Evolutionary conservation across 2,329 filamentous ascomycete species (phyloP), one percentile per base, ranked within the genome.

Genomic region (Trichocomaceae sp.): DNA sequence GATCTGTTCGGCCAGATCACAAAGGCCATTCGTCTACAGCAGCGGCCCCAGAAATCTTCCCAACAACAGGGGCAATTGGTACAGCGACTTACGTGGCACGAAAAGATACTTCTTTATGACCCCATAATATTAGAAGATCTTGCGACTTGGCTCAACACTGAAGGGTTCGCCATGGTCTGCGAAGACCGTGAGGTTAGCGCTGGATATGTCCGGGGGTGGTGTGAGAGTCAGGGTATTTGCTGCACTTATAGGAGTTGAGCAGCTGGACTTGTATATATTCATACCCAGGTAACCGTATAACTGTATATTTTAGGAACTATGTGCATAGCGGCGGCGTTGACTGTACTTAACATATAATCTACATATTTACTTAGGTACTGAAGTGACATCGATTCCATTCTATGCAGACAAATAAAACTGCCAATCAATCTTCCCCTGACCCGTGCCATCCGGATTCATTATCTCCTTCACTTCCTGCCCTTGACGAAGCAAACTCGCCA

Each of bases 81-180:
- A 42, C 44, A 42, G 41, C 64, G 67, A 2, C 78, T 77, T 2
- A 90, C 83, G 2, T 97, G 91, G 88, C 79, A 95, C 62, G 90
- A 97, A 71, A 95, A 90, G 72, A 96, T 99, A 47, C 76, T 97
- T 5, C 82, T 97, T 67, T 97, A 95, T 67, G 91, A 97, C 63
- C 90, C 92, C 0, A 86, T 99, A 44, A 79, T 93, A 1, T 72
- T 96, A 0, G 92, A 97, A 70, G 90, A 96, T 60, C 75, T 99
- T 13, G 81, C 91, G 0, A 72, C 75, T 0, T 97, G 90, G 87
- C 72, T 97, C 15, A 96, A 96, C 62, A 79, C 79, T 3, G 86
- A 86, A 12, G 82, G 83, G 22, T 71, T 91, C 45, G 78, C 77
- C 12, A 75, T 76, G 3, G 79, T 83, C 0, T 83, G 83, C 0